Base-by-base conservation (phyloP, 164 flowering plant species). In the Dillenia suffruticosa region DNA sequence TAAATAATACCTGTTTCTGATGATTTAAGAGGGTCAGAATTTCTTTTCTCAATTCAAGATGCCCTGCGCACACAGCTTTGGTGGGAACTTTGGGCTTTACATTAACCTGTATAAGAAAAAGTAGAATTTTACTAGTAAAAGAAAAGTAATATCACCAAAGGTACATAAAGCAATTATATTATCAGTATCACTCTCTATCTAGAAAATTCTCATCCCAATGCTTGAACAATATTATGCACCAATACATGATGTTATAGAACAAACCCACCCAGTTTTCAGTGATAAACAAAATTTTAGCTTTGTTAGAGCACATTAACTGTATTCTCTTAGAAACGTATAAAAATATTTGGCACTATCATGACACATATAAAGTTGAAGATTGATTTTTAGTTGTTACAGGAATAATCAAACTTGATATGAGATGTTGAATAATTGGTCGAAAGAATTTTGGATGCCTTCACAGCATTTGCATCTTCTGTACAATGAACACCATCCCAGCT, bases 61-160 rank as follows among this genome's bases (percentile, higher is more conserved):
- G 96, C 81, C 89, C 93, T 1, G 85, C 84, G 74, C 97, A 94
- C 40, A 94, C 97, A 54, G 88, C 79, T 74, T 87, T 87, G 9
- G 97, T 94, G 49, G 96, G 93, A 55, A 94, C 93, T 69, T 81
- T 88, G 46, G 98, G 98, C 70, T 94, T 94, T 61, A 94, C 58
- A 82, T 84, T 84, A 62, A 89, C 88, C 98, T 90, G 83, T 26
- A 68, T 61, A 63, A 52, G 32, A 48, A 44, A 55, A 56, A 26
- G 43, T 48, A 12, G 6, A 14, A n/a, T 17, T 14, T 19, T 19
- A 19, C 22, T 19, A 19, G 22, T 19, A 19, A 19, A 19, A 19
- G 22, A 19, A 19, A 1, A 19, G 22, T 19, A 19, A 19, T 19
- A 19, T 19, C 1, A 19, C 1, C 22, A 19, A 19, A 19, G 40